Base-by-base conservation (phyloP, 768 basidiomycete genomes). In the Collybia mongolica region DNA sequence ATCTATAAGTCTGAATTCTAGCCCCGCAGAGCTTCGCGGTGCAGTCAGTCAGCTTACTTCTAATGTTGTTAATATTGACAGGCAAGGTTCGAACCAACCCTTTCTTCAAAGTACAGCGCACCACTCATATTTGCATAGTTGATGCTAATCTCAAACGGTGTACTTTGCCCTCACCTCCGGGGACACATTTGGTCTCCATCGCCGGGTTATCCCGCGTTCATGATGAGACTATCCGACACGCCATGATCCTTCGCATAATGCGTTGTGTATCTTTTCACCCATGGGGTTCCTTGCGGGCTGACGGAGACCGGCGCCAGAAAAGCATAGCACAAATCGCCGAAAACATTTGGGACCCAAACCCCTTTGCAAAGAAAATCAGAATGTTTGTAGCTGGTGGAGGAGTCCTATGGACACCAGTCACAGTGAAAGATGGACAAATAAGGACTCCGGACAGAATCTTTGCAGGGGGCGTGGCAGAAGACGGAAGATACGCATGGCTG, bases 251-350 rank as follows among this genome's bases (percentile, higher is more conserved):
- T 38, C 77, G 82, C 26, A 70, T 85, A 23, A 68, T 90, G 45
- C 88, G 89, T 12, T 87, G 83, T 58, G 69, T 83, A 37, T 92
- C 90, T 0, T 84, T 81, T 39, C 71, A 79, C 35, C 85, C 88
- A 2, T 93, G 91, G 91, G 91, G 91, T 4, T 81, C 82, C 41
- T 59, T 76, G 15, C 76, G 72, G 6, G 80, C 90, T 1, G 83
- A 90, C 55, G 81, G 75, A 2, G 66, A 76, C 51, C 76, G 90
- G 28, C 75, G 80, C 7, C 63, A 60, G 36, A 54, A 49, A 5
- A 77, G 75, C 44, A 62, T 87, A 23, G 54, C 68, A 1, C 72
- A 72, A 32, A 80, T 91, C 49, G 61, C 78, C 17, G 43, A 64
- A 11, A 68, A 67, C 5, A 53, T 91, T 5, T 88, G 81, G 79